Conservation (phyloP, 768 basidiomycete genomes). For the Boletus rufocinnamomeus region DNA sequence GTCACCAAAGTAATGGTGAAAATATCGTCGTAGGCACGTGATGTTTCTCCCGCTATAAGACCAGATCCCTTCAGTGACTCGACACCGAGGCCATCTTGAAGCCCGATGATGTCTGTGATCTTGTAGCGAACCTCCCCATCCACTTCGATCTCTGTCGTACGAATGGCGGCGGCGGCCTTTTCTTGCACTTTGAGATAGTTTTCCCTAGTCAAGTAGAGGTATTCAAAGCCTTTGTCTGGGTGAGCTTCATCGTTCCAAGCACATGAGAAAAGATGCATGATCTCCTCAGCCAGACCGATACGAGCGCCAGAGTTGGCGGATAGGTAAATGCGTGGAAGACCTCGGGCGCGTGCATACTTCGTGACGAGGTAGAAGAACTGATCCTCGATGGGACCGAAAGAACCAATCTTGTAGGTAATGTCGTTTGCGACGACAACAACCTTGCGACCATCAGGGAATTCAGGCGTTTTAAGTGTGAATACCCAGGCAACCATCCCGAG, state of each 20-base stretch:
- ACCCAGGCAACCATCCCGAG: slow-evolving; percentile 99
- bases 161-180: slow-evolving; percentile 76
- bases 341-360: slow-evolving; percentile 85
- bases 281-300: slow-evolving; percentile 93
- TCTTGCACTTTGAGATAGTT: slow-evolving; percentile 87
- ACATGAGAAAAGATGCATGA: slow-evolving; percentile 81
- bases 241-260: slow-evolving; percentile 82
- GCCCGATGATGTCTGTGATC: slow-evolving; percentile 94
- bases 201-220: slow-evolving; percentile 93
- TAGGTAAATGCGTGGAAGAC: slow-evolving; percentile 93
- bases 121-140: slow-evolving; percentile 87
- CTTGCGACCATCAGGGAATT: slow-evolving; percentile 85
- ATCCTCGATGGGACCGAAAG: slow-evolving; percentile 95
- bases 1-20: slow-evolving; percentile 99
- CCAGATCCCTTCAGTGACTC: slow-evolving; percentile 96
- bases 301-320: slow-evolving; percentile 99
- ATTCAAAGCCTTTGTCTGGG: slow-evolving; percentile 95
- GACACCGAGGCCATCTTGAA: slow-evolving; percentile 97
- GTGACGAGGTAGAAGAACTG: slow-evolving; percentile 96
- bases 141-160: slow-evolving; percentile 82
- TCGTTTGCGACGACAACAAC: slow-evolving; percentile 95
- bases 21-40: slow-evolving; percentile 98
- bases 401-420: slow-evolving; percentile 98
- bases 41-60: slow-evolving; percentile 97
- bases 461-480: slow-evolving; percentile 88